Base-by-base conservation (phyloP, 129 eudicot species). In the Artemisia tridentata region DNA sequence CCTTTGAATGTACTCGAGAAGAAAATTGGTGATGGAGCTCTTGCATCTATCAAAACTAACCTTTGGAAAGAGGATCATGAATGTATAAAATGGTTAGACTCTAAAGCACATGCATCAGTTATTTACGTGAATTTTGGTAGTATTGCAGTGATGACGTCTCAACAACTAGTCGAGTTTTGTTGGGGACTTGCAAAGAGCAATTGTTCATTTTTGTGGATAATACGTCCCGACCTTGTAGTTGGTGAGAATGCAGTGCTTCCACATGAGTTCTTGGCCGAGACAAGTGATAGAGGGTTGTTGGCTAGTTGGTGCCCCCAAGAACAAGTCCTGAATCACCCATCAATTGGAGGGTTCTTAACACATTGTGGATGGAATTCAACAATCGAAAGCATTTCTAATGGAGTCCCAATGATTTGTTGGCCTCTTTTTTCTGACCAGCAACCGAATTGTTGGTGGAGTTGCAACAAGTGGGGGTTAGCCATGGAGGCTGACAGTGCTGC, bases 331-430 rank as follows among this genome's bases (percentile, higher is more conserved):
- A 74, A 23, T 10, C 93, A 84, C 56, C 76, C 80, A 0, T 81
- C 87, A 0, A 43, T 84, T 1, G 87, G 83, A 18, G 87, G 83
- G 16, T 84, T 87, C 52, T 51, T 87, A 63, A 87, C 85, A 0
- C 93, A 87, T 18, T 65, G 80, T 34, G 89, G 89, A n/a, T 87
- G 89, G 89, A 87, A 87, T 7, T 87, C 93, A 13, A 82, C 81
- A 0, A 1, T 82, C 0, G 93, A 87, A 68, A 87, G 89, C 53
- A 38, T 87, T 11, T 50, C 58, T 0, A 18, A 72, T 3, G 93
- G 87, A 1, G 85, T 87, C 17, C 93, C 89, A 0, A 41, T 87
- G 75, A 72, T 87, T 10, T 87, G 86, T 38, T 87, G 89, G 89
- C 92, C 92, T 0, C 79, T 84, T 54, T 84, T 87, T n/a, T 85